These are phyloP conservation scores for Boletus rufocinnamomeus DNA, from an alignment of 768 basidiomycete species.

Conservation along the genomic window DNA sequence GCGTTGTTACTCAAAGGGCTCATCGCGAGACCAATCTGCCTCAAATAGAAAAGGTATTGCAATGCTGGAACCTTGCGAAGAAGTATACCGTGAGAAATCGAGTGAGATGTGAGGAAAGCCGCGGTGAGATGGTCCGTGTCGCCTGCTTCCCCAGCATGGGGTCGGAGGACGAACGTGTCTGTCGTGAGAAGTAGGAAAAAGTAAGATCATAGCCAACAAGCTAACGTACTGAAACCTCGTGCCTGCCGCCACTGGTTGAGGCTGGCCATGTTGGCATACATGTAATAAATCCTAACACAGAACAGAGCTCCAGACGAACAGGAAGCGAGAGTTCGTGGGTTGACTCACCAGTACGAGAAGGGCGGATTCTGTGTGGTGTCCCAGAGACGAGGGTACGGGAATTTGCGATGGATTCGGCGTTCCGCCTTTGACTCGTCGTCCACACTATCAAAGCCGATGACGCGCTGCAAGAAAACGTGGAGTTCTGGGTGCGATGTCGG, in stretches of 20 bases:
- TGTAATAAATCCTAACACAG: constrained; percentile 82
- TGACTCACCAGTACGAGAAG: constrained; percentile 87
- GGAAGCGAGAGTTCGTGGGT: background rate
- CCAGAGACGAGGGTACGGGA: constrained; percentile 91
- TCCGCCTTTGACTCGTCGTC: constrained; percentile 98
- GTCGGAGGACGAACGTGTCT: constrained; percentile 97
- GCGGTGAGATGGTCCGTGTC: constrained; percentile 97
- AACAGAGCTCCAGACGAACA: constrained; percentile 5
- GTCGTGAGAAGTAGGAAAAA: constrained; percentile 3
- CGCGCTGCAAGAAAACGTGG: constrained; percentile 92
- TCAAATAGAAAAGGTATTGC: constrained; percentile 96
- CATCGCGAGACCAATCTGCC: constrained; percentile 99
- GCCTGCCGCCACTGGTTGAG: constrained; percentile 89
- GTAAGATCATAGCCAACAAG: constrained; percentile 4
- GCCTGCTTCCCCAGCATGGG: constrained; percentile 97
- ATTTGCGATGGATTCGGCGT: constrained; percentile 88
- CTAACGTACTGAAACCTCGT: constrained; percentile 84
- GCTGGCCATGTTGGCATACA: constrained; percentile 95
- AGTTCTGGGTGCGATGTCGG: constrained; percentile 90
- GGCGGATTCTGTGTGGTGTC: constrained; percentile 87
- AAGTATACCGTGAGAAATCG: constrained; percentile 98
- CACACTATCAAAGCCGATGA: constrained; percentile 97
- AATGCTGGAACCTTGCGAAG: constrained; percentile 96
- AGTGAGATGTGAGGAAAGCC: constrained; percentile 94
- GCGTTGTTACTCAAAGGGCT: constrained; percentile 98